Conservation (phyloP, 192 early-diverging fungal species). For the Coemansia sp. region DNA sequence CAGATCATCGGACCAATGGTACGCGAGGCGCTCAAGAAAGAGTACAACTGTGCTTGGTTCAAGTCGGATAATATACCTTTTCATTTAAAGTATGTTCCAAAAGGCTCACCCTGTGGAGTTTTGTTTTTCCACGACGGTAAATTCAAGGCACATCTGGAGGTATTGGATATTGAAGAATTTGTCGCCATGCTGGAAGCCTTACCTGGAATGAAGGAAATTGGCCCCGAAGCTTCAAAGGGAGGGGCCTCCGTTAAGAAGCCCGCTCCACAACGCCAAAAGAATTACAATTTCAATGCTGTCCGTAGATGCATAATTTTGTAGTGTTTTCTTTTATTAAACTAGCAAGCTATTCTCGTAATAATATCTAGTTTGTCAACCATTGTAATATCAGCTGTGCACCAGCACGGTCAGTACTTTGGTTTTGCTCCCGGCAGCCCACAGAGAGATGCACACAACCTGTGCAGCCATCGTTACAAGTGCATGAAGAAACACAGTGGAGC, state of each 20-base stretch:
- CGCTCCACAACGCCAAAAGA: background rate
- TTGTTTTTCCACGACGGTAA: slow-evolving; percentile 3
- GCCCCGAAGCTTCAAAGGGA: background rate
- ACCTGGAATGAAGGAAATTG: background rate
- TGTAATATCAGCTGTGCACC: slow-evolving; percentile 20
- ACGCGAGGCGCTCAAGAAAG: background rate
- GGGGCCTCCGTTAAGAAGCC: background rate
- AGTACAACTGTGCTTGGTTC: slow-evolving; percentile 3
- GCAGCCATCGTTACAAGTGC: slow-evolving; percentile 10
- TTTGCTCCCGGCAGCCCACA: slow-evolving; percentile 23
- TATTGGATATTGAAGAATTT: background rate
- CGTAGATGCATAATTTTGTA: background rate
- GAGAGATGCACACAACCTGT: slow-evolving; percentile 16
- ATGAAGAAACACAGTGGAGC: background rate
- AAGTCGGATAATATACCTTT: background rate
- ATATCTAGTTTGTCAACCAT: background rate
- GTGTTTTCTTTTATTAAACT: too few species aligned
- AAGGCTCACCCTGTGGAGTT: background rate
- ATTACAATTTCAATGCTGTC: background rate
- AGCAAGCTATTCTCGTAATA: background rate
- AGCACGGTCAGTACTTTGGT: slow-evolving; percentile 16
- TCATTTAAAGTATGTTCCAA: background rate
- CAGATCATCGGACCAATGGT: background rate
- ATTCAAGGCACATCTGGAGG: background rate
- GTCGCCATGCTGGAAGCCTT: background rate